Conservation (phyloP, 495 filamentous ascomycete species). For the Zalerion maritima region DNA sequence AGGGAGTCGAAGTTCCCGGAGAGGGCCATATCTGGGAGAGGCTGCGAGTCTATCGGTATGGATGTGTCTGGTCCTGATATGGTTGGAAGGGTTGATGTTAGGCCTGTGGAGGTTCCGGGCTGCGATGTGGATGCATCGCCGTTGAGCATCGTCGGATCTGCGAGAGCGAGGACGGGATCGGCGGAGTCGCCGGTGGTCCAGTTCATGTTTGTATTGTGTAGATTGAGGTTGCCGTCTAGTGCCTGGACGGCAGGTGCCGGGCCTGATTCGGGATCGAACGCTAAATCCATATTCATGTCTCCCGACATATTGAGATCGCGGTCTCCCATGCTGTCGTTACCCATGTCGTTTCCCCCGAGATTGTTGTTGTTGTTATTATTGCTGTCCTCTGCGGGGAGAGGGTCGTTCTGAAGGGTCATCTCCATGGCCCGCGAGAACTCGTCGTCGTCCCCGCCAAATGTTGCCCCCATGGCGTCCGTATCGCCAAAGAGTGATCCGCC, state of each 20-base stretch:
- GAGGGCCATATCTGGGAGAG: constrained; percentile 15
- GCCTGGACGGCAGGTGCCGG: constrained; percentile 8
- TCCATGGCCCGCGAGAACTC: constrained; percentile 72
- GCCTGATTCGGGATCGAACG: constrained; percentile 11
- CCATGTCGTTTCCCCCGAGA: constrained; percentile 12
- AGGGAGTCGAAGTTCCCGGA: no score
- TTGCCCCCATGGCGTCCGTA: constrained; percentile 42
- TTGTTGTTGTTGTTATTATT: not conserved
- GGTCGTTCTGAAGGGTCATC: constrained; percentile 24
- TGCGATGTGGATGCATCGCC: constrained; percentile 1
- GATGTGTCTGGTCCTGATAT: not conserved
- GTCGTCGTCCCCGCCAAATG: constrained; percentile 65
- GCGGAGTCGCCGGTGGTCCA: constrained; percentile 7
- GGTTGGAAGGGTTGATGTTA: constrained; percentile 1
- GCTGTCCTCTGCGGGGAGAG: constrained; percentile 5
- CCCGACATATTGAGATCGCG: no score
- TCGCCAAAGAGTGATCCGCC: constrained; percentile 38
- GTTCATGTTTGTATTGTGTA: constrained; percentile 5
- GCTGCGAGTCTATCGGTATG: constrained; percentile 5
- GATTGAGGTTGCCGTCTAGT: constrained; percentile 5
- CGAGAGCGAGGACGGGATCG: no score
- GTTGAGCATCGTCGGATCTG: constrained; percentile 1
- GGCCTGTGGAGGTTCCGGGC: constrained; percentile 1
- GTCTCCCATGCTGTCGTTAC: constrained; percentile 14
- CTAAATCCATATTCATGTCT: no score